Conservation (phyloP, 139 green algal species). For the Closterium sp. region DNA sequence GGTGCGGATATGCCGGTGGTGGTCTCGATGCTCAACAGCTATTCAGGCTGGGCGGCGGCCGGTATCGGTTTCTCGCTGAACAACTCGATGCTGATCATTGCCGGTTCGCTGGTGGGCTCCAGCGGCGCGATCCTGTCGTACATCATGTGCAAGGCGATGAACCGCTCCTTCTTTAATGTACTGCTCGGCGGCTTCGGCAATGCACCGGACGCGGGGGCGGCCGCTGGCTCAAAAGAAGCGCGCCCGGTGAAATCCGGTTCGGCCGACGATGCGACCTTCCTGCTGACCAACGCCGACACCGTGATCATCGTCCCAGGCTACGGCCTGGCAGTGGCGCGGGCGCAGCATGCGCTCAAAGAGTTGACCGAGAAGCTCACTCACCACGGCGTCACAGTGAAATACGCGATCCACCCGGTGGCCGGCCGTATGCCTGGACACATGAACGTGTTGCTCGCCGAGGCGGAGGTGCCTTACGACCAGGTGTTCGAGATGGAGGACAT, state of each 20-base stretch:
- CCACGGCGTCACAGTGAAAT: conserved; percentile 50
- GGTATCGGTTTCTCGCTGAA: conserved; percentile 34
- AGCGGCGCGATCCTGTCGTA: conserved; percentile 44
- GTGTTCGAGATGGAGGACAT: conserved; percentile 64
- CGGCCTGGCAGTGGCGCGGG: no score
- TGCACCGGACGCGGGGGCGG: background rate
- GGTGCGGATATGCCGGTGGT: conserved; percentile 52
- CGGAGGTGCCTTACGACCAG: conserved; percentile 74
- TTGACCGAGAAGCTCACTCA: no score
- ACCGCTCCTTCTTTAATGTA: conserved; percentile 36
- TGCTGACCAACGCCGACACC: no score
- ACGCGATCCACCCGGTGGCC: conserved; percentile 82
- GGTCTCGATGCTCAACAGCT: conserved; percentile 50
- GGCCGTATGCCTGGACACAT: conserved; percentile 89
- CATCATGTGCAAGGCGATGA: conserved; percentile 56
- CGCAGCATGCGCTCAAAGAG: no score
- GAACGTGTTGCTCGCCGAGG: conserved; percentile 92
- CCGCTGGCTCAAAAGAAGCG: background rate
- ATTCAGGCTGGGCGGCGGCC: conserved; percentile 26
- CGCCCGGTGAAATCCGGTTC: no score
- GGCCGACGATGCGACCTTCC: no score
- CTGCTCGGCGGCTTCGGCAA: conserved; percentile 6
- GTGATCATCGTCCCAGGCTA: no score
- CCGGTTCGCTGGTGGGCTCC: conserved; percentile 40
- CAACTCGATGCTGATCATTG: conserved; percentile 44